Percentiles rank a stretch among this genome's conserved stretches.
phyloP scores from a whole-genome alignment of 192 early-diverging fungal genomes.

The Umbelopsis sp. region DNA sequence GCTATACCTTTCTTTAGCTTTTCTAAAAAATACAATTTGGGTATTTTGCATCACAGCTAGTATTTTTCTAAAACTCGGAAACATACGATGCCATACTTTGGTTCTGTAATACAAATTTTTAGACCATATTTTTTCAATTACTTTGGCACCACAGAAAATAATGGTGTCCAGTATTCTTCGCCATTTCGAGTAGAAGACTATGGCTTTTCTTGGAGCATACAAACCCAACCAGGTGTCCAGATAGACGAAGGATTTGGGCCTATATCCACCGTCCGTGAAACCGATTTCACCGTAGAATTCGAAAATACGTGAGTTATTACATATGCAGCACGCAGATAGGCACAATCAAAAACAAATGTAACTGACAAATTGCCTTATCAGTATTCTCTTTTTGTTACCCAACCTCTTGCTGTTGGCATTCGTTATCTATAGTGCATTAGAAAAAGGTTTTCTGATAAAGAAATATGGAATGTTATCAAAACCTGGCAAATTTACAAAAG shows the following conservation, averaged over 20 bases:
- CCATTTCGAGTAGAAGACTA: slow-evolving; percentile 16
- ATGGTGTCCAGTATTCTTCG: neutral
- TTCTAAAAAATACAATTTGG: no score
- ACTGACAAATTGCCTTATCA: neutral
- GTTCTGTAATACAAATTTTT: slow-evolving; percentile 5
- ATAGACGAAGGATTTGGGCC: slow-evolving; percentile 17
- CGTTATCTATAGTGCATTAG: neutral
- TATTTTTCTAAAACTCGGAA: no score
- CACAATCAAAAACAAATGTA: neutral
- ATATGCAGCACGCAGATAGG: no score
- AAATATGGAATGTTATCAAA: neutral
- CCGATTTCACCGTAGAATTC: slow-evolving; percentile 17
- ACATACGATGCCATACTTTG: neutral
- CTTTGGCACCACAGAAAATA: neutral
- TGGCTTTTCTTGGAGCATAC: neutral
- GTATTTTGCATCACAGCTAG: no score
- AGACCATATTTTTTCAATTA: slow-evolving; percentile 15
- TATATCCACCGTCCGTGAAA: neutral
- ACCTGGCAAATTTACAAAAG: neutral
- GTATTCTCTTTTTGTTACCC: neutral
- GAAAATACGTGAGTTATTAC: slow-evolving; percentile 2
- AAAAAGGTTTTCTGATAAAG: neutral
- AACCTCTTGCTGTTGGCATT: slow-evolving; percentile 4
- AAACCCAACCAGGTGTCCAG: neutral
- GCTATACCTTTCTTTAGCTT: no score